Evolutionary conservation across 1,284 basidiomycete genomes (phyloP).

Genomic region (Taiwanofungus camphoratus): DNA sequence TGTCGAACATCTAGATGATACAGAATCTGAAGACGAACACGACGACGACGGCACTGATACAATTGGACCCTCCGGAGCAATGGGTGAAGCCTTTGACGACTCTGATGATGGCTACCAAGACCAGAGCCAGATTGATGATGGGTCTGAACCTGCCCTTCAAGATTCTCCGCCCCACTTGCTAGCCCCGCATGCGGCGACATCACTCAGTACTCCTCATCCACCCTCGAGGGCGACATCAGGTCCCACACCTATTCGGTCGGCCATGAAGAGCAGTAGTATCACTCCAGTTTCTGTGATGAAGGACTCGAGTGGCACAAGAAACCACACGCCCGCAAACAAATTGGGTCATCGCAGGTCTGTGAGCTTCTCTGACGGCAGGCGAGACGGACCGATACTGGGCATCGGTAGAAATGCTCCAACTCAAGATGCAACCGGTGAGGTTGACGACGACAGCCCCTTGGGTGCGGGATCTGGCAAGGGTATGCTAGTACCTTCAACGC

Average conservation of each 20-base stretch:
- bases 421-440: slow-evolving; percentile 31
- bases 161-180: slow-evolving; percentile 15
- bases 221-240: slow-evolving; percentile 11
- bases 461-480: slow-evolving; percentile 11
- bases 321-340: slow-evolving; percentile 46
- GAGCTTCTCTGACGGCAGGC: slow-evolving; percentile 90
- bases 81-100: background rate
- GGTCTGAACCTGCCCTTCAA: slow-evolving; percentile 14
- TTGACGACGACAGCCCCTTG: slow-evolving; percentile 24
- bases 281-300: slow-evolving; percentile 53
- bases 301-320: slow-evolving; percentile 36
- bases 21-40: slow-evolving; percentile 15
- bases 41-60: slow-evolving; percentile 17
- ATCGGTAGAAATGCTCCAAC: slow-evolving; percentile 35
- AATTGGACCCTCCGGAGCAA: background rate
- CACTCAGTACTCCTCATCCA: slow-evolving; percentile 17
- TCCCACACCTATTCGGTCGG: slow-evolving; percentile 40
- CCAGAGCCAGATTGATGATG: background rate
- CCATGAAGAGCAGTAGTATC: slow-evolving; percentile 45
- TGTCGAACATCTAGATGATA: slow-evolving; percentile 15
- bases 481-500: slow-evolving; percentile 49
- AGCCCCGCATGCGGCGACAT: slow-evolving; percentile 8
- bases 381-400: slow-evolving; percentile 76
- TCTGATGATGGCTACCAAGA: slow-evolving; percentile 9
- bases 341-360: slow-evolving; percentile 70